Evolutionary conservation across 768 basidiomycete species (phyloP).

Genomic region (Auricularia sp.): DNA sequence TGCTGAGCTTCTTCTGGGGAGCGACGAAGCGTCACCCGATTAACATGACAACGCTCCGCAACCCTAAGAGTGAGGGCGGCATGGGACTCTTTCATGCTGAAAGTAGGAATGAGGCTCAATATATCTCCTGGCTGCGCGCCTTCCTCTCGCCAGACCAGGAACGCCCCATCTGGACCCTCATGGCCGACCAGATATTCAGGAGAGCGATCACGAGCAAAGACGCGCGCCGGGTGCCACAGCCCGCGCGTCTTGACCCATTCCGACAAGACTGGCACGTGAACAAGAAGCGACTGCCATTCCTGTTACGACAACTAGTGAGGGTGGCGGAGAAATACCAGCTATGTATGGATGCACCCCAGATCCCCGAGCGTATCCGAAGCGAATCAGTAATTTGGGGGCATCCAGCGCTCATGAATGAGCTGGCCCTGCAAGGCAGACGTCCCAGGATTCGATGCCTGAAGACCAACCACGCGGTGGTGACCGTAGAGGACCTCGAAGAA

Average conservation of each 20-base stretch:
- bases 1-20: slow-evolving; percentile 21
- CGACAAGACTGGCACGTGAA: not conserved
- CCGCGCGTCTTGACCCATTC: not conserved
- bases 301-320: not conserved
- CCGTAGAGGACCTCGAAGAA: not conserved
- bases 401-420: not conserved
- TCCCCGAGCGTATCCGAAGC: not conserved
- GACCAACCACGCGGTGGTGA: not conserved
- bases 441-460: not conserved
- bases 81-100: not conserved
- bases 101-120: not conserved
- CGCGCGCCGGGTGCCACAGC: not conserved
- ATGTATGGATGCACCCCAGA: not conserved
- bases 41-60: slow-evolving; percentile 3
- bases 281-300: not conserved
- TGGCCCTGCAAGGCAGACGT: not conserved
- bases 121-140: slow-evolving; percentile 7
- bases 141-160: slow-evolving; percentile 13
- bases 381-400: not conserved
- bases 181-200: slow-evolving; percentile 15
- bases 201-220: not conserved
- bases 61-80: slow-evolving; percentile 3
- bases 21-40: not conserved
- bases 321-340: not conserved
- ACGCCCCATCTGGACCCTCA: slow-evolving; percentile 18